Conservation (phyloP, 2,329 filamentous ascomycete species). For the Cadophora gregata region DNA sequence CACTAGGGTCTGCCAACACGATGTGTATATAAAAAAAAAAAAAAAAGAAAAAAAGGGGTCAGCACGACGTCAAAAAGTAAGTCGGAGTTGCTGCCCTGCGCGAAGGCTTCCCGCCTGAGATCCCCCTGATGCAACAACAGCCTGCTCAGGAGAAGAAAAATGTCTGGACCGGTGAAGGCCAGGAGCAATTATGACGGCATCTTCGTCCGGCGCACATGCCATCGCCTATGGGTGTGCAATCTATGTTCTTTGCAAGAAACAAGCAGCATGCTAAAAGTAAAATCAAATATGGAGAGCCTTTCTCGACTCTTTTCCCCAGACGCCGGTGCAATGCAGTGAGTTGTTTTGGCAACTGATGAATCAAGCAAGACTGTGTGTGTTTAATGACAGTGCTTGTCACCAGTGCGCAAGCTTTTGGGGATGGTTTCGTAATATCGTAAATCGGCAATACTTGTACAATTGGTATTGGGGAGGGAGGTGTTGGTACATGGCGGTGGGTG, state of each 20-base stretch:
- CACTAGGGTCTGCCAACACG: slow-evolving; percentile 19
- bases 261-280: slow-evolving; percentile 41
- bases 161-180: slow-evolving; percentile 26
- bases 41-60: slow-evolving; percentile 13
- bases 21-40: slow-evolving; percentile 16
- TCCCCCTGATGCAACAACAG: slow-evolving; percentile 10
- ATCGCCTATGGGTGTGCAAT: slow-evolving; percentile 46
- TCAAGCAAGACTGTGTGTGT: slow-evolving; percentile 35
- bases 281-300: slow-evolving; percentile 40
- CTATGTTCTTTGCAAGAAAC: slow-evolving; percentile 41
- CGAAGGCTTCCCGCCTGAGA: background rate
- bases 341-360: slow-evolving; percentile 34
- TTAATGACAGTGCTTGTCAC: slow-evolving; percentile 32
- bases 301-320: slow-evolving; percentile 38
- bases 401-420: slow-evolving; percentile 37
- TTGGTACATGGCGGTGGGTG: slow-evolving; percentile 41
- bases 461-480: slow-evolving; percentile 31
- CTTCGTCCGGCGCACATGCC: slow-evolving; percentile 51
- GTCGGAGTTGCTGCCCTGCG: slow-evolving; percentile 12
- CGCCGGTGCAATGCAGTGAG: slow-evolving; percentile 45
- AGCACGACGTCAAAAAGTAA: slow-evolving; percentile 5
- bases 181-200: slow-evolving; percentile 50
- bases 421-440: slow-evolving; percentile 44
- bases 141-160: slow-evolving; percentile 17
- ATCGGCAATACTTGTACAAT: slow-evolving; percentile 43